Percentiles rank a stretch among this genome's conserved stretches.
phyloP scores from a whole-genome alignment of 257 asterid genomes.

The Scutellaria barbata region DNA sequence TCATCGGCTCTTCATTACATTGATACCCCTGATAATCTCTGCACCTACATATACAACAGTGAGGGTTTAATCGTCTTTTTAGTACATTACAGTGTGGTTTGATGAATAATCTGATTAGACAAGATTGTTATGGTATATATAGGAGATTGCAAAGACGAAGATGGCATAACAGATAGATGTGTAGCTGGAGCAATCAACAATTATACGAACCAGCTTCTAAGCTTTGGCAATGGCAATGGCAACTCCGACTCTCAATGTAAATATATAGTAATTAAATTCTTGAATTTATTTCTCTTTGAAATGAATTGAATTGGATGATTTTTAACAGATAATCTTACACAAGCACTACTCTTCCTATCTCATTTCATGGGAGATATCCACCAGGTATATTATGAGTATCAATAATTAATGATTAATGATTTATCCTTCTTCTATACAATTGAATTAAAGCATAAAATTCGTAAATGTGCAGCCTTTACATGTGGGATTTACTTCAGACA shows the following conservation, averaged over 20 bases:
- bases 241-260: slow-evolving; percentile 56
- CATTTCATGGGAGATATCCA: slow-evolving; percentile 91
- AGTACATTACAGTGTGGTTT: too few species aligned
- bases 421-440: background rate
- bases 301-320: slow-evolving; percentile 8
- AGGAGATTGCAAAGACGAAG: slow-evolving; percentile 92
- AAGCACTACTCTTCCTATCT: slow-evolving; percentile 81
- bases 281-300: background rate
- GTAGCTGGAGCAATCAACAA: slow-evolving; percentile 95
- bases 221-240: slow-evolving; percentile 38
- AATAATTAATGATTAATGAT: background rate
- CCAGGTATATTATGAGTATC: slow-evolving; percentile 55
- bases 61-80: slow-evolving; percentile 18
- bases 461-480: slow-evolving; percentile 70
- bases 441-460: background rate
- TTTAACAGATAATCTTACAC: slow-evolving; percentile 75
- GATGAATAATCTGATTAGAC: too few species aligned
- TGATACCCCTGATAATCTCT: slow-evolving; percentile 75
- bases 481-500: slow-evolving; percentile 72
- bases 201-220: slow-evolving; percentile 78
- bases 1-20: slow-evolving; percentile 83
- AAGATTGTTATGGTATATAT: background rate
- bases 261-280: too few species aligned
- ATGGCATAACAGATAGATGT: slow-evolving; percentile 71
- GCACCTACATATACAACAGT: slow-evolving; percentile 73